phyloP scores from a whole-genome alignment of 768 basidiomycete genomes.

The Calocera cornea region DNA sequence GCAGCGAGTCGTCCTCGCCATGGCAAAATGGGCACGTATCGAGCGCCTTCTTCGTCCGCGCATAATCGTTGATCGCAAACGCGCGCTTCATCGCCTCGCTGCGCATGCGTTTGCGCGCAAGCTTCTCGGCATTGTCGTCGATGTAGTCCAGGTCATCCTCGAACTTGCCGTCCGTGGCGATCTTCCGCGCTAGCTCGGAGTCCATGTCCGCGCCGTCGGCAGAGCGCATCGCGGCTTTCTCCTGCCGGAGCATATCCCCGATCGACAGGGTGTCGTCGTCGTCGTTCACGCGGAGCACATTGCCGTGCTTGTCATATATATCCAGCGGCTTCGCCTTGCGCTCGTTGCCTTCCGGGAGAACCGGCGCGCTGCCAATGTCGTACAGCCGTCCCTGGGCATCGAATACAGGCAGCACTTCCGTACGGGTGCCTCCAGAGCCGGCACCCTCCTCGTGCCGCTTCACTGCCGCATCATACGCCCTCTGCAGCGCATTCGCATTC shows the following conservation, averaged over 20 bases:
- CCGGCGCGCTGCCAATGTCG: constrained; percentile 51
- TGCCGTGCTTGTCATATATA: constrained; percentile 32
- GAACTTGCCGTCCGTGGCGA: constrained; percentile 80
- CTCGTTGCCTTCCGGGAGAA: constrained; percentile 53
- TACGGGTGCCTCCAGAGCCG: constrained; percentile 33
- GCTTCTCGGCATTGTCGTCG: constrained; percentile 89
- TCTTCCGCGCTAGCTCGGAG: constrained; percentile 72
- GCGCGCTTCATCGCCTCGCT: constrained; percentile 92
- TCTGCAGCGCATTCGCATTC: constrained; percentile 63
- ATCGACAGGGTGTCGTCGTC: constrained; percentile 80
- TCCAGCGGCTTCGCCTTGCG: constrained; percentile 61
- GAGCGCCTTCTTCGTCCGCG: constrained; percentile 80
- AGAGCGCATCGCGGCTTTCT: constrained; percentile 77
- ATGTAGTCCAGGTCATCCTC: constrained; percentile 87
- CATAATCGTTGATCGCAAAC: constrained; percentile 95
- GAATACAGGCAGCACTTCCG: constrained; percentile 79
- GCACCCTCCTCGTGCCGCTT: constrained; percentile 30
- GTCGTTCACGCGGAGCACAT: constrained; percentile 74
- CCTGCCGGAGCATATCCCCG: constrained; percentile 86
- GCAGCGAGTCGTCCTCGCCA: constrained; percentile 80
- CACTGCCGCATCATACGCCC: constrained; percentile 64
- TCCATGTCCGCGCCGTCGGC: constrained; percentile 87
- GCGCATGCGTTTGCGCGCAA: constrained; percentile 90
- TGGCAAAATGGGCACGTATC: constrained; percentile 80
- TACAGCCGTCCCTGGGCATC: constrained; percentile 76